These are phyloP conservation scores for Porcisia deanei DNA, from an alignment of 208 protist species.

Conservation along the genomic window DNA sequence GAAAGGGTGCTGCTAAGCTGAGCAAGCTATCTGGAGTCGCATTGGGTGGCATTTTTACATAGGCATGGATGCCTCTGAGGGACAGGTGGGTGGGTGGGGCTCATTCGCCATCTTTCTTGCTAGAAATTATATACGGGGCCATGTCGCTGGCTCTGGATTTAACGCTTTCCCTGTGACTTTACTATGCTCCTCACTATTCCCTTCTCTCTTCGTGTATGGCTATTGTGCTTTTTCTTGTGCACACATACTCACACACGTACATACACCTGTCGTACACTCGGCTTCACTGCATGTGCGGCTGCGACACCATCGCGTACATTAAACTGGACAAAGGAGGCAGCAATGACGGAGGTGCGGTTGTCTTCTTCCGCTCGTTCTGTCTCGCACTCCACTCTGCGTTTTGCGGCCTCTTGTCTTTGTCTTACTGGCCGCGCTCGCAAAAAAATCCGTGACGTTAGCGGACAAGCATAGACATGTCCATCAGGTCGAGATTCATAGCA, in stretches of 20 bases:
- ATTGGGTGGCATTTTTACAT: neutral
- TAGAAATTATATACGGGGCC: neutral
- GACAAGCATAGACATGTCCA: constrained; percentile 14
- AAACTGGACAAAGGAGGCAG: neutral
- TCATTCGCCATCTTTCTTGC: constrained; percentile 1
- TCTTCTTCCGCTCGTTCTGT: neutral
- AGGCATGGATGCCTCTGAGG: too few species aligned
- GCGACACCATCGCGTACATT: neutral
- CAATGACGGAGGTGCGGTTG: neutral
- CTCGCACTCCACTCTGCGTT: neutral
- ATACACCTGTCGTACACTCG: neutral
- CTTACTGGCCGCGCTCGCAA: neutral
- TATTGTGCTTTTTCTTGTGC: neutral
- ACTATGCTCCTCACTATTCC: neutral
- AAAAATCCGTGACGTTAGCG: neutral
- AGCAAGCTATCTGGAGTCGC: neutral
- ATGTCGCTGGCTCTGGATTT: neutral
- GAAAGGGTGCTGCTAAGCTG: neutral
- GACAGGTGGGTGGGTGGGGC: neutral
- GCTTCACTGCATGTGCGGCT: neutral
- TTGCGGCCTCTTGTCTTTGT: neutral
- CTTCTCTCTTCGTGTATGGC: neutral
- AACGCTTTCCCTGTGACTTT: neutral
- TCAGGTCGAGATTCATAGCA: constrained; percentile 34
- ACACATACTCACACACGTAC: neutral